A percentile compares a stretch with the other conserved stretches of the same genome.
phyloP scores from a whole-genome alignment of 2,329 filamentous ascomycete species.

The Talaromyces rugulosus region DNA sequence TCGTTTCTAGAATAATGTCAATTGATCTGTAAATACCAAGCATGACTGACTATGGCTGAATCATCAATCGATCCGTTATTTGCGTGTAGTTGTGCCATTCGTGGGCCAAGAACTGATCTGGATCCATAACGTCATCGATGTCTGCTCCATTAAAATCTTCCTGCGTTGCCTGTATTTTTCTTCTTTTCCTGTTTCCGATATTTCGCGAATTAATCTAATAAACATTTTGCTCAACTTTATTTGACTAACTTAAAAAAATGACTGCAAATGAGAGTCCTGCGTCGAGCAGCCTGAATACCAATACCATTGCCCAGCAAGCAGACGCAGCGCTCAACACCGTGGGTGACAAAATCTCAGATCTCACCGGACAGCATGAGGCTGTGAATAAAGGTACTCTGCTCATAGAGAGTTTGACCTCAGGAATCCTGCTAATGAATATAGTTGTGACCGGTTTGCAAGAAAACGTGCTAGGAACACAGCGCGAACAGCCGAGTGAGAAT shows the following conservation, averaged over 20 bases:
- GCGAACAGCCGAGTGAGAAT: background rate
- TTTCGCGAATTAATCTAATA: background rate
- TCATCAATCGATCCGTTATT: background rate
- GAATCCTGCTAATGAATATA: background rate
- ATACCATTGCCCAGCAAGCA: background rate
- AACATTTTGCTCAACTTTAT: background rate
- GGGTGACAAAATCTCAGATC: constrained; percentile 1
- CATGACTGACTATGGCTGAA: background rate
- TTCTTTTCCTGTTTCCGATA: background rate
- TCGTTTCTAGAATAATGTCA: background rate
- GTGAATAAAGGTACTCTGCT: background rate
- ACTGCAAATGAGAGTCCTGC: background rate
- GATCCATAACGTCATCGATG: background rate
- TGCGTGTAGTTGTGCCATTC: background rate
- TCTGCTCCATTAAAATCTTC: background rate
- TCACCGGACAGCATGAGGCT: constrained; percentile 3
- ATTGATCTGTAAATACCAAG: background rate
- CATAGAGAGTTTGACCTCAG: background rate
- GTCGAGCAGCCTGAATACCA: background rate
- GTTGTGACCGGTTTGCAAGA: background rate
- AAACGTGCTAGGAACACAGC: background rate
- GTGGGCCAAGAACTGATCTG: background rate
- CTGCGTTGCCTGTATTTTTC: background rate
- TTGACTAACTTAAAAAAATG: background rate
- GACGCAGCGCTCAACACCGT: constrained; percentile 3